These are phyloP conservation scores for Trypanosoma congolense DNA, from an alignment of 208 protist genomes.

Conservation along the genomic window DNA sequence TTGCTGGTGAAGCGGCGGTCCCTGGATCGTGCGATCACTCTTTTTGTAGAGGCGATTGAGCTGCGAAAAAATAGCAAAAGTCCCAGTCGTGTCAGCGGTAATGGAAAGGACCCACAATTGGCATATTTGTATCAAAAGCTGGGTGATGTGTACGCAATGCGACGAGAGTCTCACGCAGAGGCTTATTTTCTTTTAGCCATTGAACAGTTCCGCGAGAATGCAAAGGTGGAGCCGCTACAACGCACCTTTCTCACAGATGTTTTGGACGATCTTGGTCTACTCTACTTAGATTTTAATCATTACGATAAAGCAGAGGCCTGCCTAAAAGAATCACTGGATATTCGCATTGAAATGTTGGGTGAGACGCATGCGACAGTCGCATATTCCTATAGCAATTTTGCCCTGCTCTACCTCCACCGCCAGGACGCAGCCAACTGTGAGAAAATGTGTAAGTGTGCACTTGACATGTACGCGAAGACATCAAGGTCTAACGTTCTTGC, in stretches of 20 bases:
- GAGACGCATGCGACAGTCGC: slow-evolving; percentile 83
- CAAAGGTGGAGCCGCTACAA: slow-evolving; percentile 68
- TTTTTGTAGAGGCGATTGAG: slow-evolving; percentile 74
- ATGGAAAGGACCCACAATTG: slow-evolving; percentile 72
- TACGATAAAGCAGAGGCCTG: slow-evolving; percentile 86
- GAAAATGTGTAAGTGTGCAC: slow-evolving; percentile 62
- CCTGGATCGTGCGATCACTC: slow-evolving; percentile 43
- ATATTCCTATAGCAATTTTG: slow-evolving; percentile 90
- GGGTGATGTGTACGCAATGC: slow-evolving; percentile 77
- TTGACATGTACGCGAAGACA: slow-evolving; percentile 88
- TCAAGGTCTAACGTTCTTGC: slow-evolving; percentile 76
- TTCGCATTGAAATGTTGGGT: slow-evolving; percentile 81
- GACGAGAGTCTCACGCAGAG: slow-evolving; percentile 76
- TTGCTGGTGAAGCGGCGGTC: slow-evolving; percentile 65
- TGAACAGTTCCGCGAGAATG: slow-evolving; percentile 77
- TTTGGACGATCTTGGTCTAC: slow-evolving; percentile 83
- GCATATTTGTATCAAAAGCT: slow-evolving; percentile 87
- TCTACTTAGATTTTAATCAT: slow-evolving; percentile 87
- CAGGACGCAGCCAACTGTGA: slow-evolving; percentile 69
- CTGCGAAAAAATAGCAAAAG: slow-evolving; percentile 46
- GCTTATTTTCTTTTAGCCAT: slow-evolving; percentile 82
- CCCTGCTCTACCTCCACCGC: slow-evolving; percentile 68
- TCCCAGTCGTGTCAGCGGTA: slow-evolving; percentile 4
- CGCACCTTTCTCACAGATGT: slow-evolving; percentile 86
- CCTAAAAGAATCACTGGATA: slow-evolving; percentile 84